phyloP scores from a whole-genome alignment of 2,329 filamentous ascomycete genomes.

The Pseudogymnoascus sp. region DNA sequence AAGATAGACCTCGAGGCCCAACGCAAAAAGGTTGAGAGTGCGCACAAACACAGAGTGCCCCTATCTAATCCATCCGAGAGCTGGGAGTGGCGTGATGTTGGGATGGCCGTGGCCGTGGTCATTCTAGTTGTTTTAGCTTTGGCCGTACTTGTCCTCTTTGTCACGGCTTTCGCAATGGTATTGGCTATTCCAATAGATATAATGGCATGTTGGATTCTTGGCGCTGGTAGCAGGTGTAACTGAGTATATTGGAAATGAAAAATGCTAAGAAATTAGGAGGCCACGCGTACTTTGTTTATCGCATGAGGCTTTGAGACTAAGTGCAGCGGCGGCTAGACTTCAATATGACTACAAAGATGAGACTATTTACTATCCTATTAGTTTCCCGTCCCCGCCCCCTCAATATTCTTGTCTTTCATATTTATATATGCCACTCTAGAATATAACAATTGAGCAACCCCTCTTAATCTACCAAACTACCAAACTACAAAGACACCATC shows the following conservation, averaged over 20 bases:
- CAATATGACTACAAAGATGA: not conserved
- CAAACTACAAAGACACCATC: not conserved
- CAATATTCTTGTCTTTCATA: not conserved
- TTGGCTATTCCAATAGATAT: not conserved
- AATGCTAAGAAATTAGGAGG: not conserved
- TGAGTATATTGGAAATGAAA: not conserved
- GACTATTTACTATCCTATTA: not conserved
- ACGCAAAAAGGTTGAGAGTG: too few relatives aligned
- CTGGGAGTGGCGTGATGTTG: not conserved
- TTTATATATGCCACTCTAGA: not conserved
- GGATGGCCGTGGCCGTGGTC: not conserved
- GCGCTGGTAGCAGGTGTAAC: not conserved
- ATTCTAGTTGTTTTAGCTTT: not conserved
- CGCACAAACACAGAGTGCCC: too few relatives aligned
- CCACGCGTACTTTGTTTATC: not conserved
- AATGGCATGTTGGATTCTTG: not conserved
- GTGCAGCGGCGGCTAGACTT: not conserved
- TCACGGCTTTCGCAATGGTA: not conserved
- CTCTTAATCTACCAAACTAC: not conserved
- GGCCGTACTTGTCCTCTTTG: not conserved
- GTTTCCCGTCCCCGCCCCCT: not conserved
- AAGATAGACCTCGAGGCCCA: too few relatives aligned
- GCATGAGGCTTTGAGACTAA: not conserved
- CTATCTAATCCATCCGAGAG: not conserved
- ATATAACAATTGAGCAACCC: not conserved